Evolutionary conservation across 2,329 filamentous ascomycete genomes (phyloP).

Genomic region (Penicillium sp.): DNA sequence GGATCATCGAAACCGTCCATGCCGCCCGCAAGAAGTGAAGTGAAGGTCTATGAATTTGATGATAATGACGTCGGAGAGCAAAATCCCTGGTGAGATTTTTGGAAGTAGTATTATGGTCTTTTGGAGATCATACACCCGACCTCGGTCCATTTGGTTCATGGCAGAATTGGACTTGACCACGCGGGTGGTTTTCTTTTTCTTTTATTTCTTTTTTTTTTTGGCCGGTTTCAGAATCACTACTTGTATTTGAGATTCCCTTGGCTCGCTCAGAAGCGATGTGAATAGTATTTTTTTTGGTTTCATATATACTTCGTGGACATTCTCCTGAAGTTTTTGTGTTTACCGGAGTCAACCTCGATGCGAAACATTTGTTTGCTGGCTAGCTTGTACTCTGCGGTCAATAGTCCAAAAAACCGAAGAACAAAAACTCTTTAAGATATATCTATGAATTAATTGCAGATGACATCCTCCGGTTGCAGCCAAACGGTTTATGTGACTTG

Average conservation of each 20-base stretch:
- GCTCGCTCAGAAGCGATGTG: constrained; percentile 18
- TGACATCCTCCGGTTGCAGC: background rate
- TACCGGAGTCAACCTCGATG: background rate
- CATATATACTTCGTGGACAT: background rate
- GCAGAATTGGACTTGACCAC: background rate
- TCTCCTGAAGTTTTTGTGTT: background rate
- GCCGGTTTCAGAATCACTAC: constrained; percentile 10
- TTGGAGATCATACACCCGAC: background rate
- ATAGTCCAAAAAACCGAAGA: background rate
- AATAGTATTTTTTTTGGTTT: constrained; percentile 19
- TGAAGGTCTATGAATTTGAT: constrained; percentile 16
- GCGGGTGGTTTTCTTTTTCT: constrained; percentile 3
- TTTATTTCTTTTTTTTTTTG: background rate
- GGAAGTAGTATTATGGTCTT: background rate
- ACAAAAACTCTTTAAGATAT: background rate
- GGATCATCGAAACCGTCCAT: constrained; percentile 82
- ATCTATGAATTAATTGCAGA: background rate
- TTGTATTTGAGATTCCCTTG: constrained; percentile 29
- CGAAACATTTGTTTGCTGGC: background rate
- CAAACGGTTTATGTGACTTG: background rate
- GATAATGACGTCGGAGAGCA: constrained; percentile 24
- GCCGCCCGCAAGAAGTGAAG: constrained; percentile 40
- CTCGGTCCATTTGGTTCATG: background rate
- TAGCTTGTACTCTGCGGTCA: background rate
- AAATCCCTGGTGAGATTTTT: constrained; percentile 10